A percentile compares a stretch with the other conserved stretches of the same genome.
Evolutionary conservation across 352 stramenopile species (phyloP).

Genomic region (Pythium myriotylum): DNA sequence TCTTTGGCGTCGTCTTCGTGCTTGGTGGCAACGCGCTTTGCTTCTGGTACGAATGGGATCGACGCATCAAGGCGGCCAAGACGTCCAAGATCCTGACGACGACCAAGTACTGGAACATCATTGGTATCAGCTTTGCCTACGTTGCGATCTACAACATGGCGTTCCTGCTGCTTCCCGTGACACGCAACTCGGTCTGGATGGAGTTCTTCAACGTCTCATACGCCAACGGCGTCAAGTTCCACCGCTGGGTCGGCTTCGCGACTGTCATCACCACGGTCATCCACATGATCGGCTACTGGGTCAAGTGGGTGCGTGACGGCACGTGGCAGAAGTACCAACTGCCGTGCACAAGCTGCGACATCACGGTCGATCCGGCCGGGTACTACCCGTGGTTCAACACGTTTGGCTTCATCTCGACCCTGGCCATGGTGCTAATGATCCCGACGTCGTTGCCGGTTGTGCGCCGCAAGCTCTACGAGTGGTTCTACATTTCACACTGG

Average conservation of each 20-base stretch:
- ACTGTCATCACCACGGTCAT: constrained; percentile 29
- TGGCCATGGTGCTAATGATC: constrained; percentile 38
- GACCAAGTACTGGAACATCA: constrained; percentile 51
- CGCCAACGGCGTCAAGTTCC: constrained; percentile 43
- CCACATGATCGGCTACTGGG: constrained; percentile 27
- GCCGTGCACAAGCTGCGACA: constrained; percentile 43
- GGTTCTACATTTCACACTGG: constrained; percentile 47
- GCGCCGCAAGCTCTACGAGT: constrained; percentile 37
- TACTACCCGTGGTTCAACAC: constrained; percentile 42
- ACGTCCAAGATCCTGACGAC: constrained; percentile 37
- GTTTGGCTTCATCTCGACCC: constrained; percentile 37
- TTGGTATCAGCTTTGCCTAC: constrained; percentile 54
- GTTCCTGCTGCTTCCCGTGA: constrained; percentile 46
- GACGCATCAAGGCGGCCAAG: constrained; percentile 23
- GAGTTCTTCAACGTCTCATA: constrained; percentile 47
- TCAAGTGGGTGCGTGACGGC: constrained; percentile 23
- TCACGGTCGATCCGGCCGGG: constrained; percentile 20
- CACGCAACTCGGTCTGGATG: constrained; percentile 42
- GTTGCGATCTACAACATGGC: constrained; percentile 75
- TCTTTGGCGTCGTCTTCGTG: constrained; percentile 39
- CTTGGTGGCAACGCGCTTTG: constrained; percentile 61
- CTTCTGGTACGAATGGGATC: constrained; percentile 64
- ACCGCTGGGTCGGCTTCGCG: constrained; percentile 37
- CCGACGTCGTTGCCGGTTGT: constrained; percentile 37
- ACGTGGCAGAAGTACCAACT: constrained; percentile 25